A percentile compares a stretch with the other conserved stretches of the same genome.
phyloP scores from a whole-genome alignment of 2,329 filamentous ascomycete species.

The Diaporthe humulicola region DNA sequence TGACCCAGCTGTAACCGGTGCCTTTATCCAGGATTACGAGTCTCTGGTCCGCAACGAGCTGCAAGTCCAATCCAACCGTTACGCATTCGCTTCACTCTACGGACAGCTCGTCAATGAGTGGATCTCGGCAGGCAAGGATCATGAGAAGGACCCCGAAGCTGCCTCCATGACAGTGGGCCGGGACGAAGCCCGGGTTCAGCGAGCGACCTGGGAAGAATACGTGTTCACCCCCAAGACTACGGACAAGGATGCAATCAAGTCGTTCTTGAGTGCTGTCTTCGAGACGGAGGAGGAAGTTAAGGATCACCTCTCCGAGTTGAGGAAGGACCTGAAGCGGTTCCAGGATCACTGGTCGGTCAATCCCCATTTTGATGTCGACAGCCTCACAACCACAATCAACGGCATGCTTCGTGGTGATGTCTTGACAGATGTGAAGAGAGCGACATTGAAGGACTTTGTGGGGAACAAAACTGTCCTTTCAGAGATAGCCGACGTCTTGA shows the following conservation, averaged over 20 bases:
- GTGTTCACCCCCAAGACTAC: constrained; percentile 65
- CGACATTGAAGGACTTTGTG: constrained; percentile 49
- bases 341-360: constrained; percentile 43
- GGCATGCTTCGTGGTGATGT: constrained; percentile 64
- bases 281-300: constrained; percentile 50
- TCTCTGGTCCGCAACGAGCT: constrained; percentile 60
- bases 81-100: constrained; percentile 69
- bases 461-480: constrained; percentile 50
- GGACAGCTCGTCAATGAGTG: constrained; percentile 68
- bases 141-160: constrained; percentile 47
- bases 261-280: constrained; percentile 67
- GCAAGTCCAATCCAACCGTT: constrained; percentile 63
- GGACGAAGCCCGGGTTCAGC: constrained; percentile 66
- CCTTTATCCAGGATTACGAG: constrained; percentile 61
- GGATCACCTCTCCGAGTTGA: constrained; percentile 58
- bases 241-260: constrained; percentile 58
- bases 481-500: constrained; percentile 60
- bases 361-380: constrained; percentile 55
- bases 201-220: constrained; percentile 66
- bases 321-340: constrained; percentile 53
- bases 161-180: constrained; percentile 63
- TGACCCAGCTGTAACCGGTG: constrained; percentile 64
- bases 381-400: constrained; percentile 59
- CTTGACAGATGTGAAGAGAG: constrained; percentile 55
- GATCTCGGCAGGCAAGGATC: constrained; percentile 55